These are phyloP conservation scores for Liriodendron chinense DNA, from an alignment of 164 flowering plant species.

Conservation along the genomic window DNA sequence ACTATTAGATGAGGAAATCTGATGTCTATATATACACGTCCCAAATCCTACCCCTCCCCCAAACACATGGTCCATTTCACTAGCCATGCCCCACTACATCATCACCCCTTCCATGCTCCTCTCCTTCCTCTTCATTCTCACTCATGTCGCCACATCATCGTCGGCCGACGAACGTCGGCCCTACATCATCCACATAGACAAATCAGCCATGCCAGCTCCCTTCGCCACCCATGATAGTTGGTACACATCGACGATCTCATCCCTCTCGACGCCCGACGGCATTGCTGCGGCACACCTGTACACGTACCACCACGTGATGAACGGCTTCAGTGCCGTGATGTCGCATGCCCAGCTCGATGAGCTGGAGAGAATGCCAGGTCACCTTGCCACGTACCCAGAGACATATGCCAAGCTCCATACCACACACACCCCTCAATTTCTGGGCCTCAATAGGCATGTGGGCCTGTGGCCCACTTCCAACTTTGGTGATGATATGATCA, in stretches of 20 bases:
- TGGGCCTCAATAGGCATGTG: conserved; percentile 5
- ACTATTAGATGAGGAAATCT: too few species aligned
- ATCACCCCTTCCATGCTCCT: conserved; percentile 1
- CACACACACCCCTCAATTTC: conserved; percentile 11
- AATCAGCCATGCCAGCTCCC: conserved; percentile 2
- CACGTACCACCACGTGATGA: conserved; percentile 17
- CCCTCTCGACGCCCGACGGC: background rate
- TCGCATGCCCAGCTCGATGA: conserved; percentile 37
- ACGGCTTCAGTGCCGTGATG: conserved; percentile 37
- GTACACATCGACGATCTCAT: conserved; percentile 1
- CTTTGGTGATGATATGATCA: conserved; percentile 13
- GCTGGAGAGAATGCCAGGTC: conserved; percentile 42
- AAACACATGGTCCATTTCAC: background rate
- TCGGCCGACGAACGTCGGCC: background rate
- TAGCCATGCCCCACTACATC: conserved; percentile 9
- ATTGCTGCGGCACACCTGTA: conserved; percentile 20
- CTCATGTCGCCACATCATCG: conserved; percentile 10
- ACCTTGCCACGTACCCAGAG: conserved; percentile 27
- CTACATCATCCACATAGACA: conserved; percentile 7
- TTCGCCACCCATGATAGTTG: background rate
- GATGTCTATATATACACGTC: too few species aligned
- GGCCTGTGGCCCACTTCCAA: conserved; percentile 12
- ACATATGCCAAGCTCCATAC: conserved; percentile 14
- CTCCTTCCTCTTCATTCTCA: conserved; percentile 1
- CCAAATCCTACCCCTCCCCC: too few species aligned